These are phyloP conservation scores for Coprinopsis cinerea DNA, from an alignment of 768 basidiomycete species.

Conservation along the genomic window DNA sequence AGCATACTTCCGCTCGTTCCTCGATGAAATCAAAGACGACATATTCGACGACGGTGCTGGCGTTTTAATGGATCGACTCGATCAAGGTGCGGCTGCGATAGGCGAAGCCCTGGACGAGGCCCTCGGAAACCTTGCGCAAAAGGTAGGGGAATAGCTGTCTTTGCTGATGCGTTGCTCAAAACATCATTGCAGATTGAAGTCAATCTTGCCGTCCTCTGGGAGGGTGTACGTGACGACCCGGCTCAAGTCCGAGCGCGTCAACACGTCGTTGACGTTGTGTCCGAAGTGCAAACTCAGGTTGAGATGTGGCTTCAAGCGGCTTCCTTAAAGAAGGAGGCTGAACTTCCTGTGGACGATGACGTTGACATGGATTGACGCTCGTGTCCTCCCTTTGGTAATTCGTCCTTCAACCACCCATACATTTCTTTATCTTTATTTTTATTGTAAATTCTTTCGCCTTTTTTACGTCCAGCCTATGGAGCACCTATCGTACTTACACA, in stretches of 20 bases:
- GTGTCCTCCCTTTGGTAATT: neutral
- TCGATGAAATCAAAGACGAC: slow-evolving; percentile 38
- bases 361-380: slow-evolving; percentile 2
- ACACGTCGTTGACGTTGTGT: slow-evolving; percentile 32
- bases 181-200: slow-evolving; percentile 25
- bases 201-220: slow-evolving; percentile 55
- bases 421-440: too few relatives aligned
- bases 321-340: slow-evolving; percentile 20
- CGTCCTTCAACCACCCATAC: too few relatives aligned
- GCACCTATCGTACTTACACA: too few relatives aligned
- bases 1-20: slow-evolving; percentile 43
- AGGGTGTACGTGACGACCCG: slow-evolving; percentile 44
- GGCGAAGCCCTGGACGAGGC: slow-evolving; percentile 42
- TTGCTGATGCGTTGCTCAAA: neutral
- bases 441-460: too few relatives aligned
- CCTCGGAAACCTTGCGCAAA: slow-evolving; percentile 46
- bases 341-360: slow-evolving; percentile 10
- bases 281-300: slow-evolving; percentile 37
- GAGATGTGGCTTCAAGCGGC: slow-evolving; percentile 39
- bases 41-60: slow-evolving; percentile 51
- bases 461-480: too few relatives aligned
- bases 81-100: slow-evolving; percentile 41
- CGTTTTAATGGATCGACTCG: slow-evolving; percentile 41
- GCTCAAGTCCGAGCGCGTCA: slow-evolving; percentile 34
- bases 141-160: slow-evolving; percentile 28